Evolutionary conservation across 768 basidiomycete genomes (phyloP), one percentile per base, ranked within the genome.

Genomic region (Auricularia heimuer): DNA sequence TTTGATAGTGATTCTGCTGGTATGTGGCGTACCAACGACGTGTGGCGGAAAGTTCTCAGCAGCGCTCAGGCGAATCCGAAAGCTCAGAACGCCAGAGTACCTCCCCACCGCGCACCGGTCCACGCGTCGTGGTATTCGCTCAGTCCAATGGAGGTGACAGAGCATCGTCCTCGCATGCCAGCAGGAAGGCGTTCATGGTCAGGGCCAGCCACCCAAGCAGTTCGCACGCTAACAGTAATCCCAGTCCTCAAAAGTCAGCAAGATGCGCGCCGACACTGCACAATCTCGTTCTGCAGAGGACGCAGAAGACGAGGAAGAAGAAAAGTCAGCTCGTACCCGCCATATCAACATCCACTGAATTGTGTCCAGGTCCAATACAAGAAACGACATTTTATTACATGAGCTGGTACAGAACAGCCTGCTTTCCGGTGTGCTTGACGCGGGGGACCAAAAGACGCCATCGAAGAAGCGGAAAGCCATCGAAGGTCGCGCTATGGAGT

Each of bases 141-240:
- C 64, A 54, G 12, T 21, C 51, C 54, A 68, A 69, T 65, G 69
- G 68, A 63, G 72, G 29, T 0, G 54, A 54, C 67, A 73, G 67
- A 64, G 68, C 35, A 14, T 63, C 64, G 60, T 68, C 71, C 2
- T 66, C 71, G 21, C 84, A 78, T 72, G 74, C 77, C 3, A 80
- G 82, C 58, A 81, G 77, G 73, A 90, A 82, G 71, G 80, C 86
- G 0, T 92, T 93, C 71, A 92, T 93, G 90, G 91, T 90, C n/a
- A 11, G 54, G 12, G 10, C 10, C 54, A 8, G 0, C 24, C n/a
- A 21, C 54, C 12, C 24, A 21, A 10, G 12, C 1, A 70, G 64
- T 71, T 29, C 51, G 29, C 60, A 16, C 36, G 4, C 29, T 63
- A 11, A 21, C 58, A 1, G n/a, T 42, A 60, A 62, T 16, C 18